Percentiles rank a stretch among this genome's conserved stretches.
Evolutionary conservation across 192 early-diverging fungal species (phyloP).

Genomic region (Gamsiella multidivaricata): DNA sequence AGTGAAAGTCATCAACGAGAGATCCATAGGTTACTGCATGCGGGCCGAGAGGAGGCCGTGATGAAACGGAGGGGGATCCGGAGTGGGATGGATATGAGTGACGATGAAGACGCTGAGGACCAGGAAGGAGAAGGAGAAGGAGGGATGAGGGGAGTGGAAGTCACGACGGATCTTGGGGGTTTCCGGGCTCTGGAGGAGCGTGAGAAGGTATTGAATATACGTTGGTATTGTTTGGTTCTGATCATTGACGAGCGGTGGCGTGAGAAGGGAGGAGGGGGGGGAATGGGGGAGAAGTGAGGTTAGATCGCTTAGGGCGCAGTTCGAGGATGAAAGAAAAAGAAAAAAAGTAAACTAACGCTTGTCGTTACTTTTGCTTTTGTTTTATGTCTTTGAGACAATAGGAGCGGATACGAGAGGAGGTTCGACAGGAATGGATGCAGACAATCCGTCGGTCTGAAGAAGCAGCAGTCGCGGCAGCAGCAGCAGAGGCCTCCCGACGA

Average conservation of each 20-base stretch:
- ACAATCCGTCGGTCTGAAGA: conserved; percentile 1
- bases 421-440: conserved; percentile 19
- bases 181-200: conserved; percentile 28
- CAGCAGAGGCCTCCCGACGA: conserved; percentile 9
- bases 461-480: no score
- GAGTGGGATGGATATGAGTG: conserved; percentile 41
- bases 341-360: neutral
- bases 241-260: neutral
- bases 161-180: conserved; percentile 31
- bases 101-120: conserved; percentile 2
- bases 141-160: conserved; percentile 8
- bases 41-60: conserved; percentile 25
- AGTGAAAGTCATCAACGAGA: conserved; percentile 42
- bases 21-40: conserved; percentile 34
- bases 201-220: conserved; percentile 19
- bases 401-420: conserved; percentile 23
- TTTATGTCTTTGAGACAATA: neutral
- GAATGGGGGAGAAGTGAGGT: no score
- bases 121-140: neutral
- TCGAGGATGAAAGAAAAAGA: neutral
- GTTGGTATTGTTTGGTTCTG: no score
- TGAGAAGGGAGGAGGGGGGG: no score
- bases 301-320: neutral
- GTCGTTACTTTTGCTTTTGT: neutral
- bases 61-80: conserved; percentile 22